These are phyloP conservation scores for Medicago ruthenica DNA, from an alignment of 306 rosid species.

Conservation along the genomic window DNA sequence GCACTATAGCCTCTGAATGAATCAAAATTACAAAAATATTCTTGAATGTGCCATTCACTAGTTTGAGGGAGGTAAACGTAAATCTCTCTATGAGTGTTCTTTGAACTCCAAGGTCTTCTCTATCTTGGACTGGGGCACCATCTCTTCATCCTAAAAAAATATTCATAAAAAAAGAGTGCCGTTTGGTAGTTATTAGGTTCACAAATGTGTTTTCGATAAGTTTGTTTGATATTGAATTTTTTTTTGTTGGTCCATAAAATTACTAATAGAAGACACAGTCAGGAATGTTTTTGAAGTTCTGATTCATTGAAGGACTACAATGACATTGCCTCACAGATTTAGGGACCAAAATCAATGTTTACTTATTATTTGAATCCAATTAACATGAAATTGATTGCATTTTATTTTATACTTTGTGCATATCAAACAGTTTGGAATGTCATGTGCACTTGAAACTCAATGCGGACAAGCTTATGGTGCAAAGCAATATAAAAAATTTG, in stretches of 20 bases:
- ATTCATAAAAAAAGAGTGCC: no score
- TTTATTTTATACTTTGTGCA: background rate
- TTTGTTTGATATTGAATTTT: background rate
- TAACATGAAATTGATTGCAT: slow-evolving; percentile 11
- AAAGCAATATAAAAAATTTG: slow-evolving; percentile 59
- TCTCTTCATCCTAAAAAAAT: no score
- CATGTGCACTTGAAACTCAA: slow-evolving; percentile 71
- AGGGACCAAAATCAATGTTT: background rate
- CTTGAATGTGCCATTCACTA: background rate
- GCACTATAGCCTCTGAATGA: background rate
- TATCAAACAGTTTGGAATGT: slow-evolving; percentile 66
- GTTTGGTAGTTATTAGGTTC: background rate
- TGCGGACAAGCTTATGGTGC: slow-evolving; percentile 82
- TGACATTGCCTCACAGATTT: background rate
- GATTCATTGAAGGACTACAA: background rate
- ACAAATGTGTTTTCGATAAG: background rate
- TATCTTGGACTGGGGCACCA: no score
- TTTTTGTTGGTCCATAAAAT: background rate
- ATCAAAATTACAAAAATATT: no score
- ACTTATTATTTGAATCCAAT: background rate
- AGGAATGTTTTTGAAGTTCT: background rate
- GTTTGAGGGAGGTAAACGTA: no score
- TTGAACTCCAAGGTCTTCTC: no score
- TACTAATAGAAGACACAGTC: background rate
- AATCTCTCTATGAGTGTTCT: no score